Percentiles rank a stretch among this genome's conserved stretches.
These are phyloP conservation scores for Grigorovia yakushimaensis DNA, from an alignment of 805 yeast genomes.

Conservation along the genomic window DNA sequence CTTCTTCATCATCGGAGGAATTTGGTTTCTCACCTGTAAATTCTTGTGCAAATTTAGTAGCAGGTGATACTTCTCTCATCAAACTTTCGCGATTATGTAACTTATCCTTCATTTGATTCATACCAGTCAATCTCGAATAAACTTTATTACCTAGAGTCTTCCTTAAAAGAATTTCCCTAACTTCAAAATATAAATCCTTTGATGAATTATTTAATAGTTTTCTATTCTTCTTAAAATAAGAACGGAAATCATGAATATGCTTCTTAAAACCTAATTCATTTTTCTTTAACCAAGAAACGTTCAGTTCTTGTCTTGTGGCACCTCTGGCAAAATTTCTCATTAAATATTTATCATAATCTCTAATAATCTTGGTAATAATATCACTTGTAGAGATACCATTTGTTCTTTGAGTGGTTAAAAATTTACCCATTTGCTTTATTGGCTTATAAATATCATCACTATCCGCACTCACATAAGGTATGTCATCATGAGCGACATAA, in stretches of 20 bases:
- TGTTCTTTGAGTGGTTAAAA: constrained; percentile 89
- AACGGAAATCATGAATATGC: constrained; percentile 78
- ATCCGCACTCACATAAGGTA: constrained; percentile 87
- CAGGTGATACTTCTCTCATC: constrained; percentile 24
- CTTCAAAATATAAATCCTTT: constrained; percentile 75
- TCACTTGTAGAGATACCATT: constrained; percentile 95
- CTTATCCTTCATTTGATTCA: neutral
- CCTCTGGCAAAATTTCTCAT: constrained; percentile 98
- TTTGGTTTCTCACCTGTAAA: constrained; percentile 19
- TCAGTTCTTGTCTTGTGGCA: constrained; percentile 90
- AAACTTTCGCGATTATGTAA: constrained; percentile 5
- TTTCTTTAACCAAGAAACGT: constrained; percentile 95
- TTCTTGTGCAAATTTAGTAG: constrained; percentile 26
- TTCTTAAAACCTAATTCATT: constrained; percentile 91
- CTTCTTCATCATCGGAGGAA: neutral
- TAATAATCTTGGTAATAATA: constrained; percentile 86
- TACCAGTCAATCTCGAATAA: constrained; percentile 23
- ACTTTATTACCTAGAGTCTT: constrained; percentile 27
- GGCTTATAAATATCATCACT: constrained; percentile 89
- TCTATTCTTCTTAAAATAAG: constrained; percentile 73
- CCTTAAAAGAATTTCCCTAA: constrained; percentile 52
- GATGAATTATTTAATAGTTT: constrained; percentile 60
- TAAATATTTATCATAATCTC: constrained; percentile 92
- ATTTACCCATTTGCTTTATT: constrained; percentile 82
- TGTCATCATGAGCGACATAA: constrained; percentile 95